Conservation (phyloP, 257 asterid genomes). For the Fraxinus pennsylvanica region DNA sequence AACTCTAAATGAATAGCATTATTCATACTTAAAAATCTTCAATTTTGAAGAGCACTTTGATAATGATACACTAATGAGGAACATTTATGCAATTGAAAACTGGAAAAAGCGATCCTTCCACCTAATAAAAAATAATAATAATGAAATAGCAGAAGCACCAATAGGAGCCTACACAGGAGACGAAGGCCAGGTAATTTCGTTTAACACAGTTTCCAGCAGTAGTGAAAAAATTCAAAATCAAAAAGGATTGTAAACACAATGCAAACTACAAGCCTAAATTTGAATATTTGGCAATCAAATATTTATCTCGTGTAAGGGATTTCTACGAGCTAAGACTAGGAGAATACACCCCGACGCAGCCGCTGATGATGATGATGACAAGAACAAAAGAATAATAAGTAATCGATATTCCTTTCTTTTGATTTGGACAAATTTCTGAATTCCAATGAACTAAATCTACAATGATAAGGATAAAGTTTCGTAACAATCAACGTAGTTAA, state of each 20-base stretch:
- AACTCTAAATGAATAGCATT: background rate
- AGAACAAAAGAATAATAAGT: constrained; percentile 8
- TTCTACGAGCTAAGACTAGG: constrained; percentile 11
- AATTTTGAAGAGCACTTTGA: no score
- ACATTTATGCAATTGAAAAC: background rate
- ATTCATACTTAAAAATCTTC: background rate
- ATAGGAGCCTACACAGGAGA: background rate
- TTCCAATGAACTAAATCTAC: constrained; percentile 12
- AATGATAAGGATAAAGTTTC: background rate
- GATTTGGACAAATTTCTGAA: constrained; percentile 17
- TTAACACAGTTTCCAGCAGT: background rate
- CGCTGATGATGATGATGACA: background rate
- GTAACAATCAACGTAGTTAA: constrained; percentile 11
- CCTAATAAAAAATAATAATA: background rate
- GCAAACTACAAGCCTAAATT: constrained; percentile 26
- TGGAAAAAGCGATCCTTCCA: background rate
- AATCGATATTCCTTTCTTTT: constrained; percentile 19
- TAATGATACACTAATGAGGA: background rate
- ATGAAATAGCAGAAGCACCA: background rate
- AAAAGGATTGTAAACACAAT: constrained; percentile 8
- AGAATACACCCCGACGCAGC: constrained; percentile 17
- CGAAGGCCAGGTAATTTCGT: background rate
- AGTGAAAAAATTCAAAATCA: constrained; percentile 9
- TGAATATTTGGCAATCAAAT: constrained; percentile 27
- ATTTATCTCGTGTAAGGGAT: constrained; percentile 22